A percentile compares a stretch with the other conserved stretches of the same genome.
These are phyloP conservation scores for Myriosclerotinia scirpicola DNA, from an alignment of 2,329 filamentous ascomycete species.

Conservation along the genomic window DNA sequence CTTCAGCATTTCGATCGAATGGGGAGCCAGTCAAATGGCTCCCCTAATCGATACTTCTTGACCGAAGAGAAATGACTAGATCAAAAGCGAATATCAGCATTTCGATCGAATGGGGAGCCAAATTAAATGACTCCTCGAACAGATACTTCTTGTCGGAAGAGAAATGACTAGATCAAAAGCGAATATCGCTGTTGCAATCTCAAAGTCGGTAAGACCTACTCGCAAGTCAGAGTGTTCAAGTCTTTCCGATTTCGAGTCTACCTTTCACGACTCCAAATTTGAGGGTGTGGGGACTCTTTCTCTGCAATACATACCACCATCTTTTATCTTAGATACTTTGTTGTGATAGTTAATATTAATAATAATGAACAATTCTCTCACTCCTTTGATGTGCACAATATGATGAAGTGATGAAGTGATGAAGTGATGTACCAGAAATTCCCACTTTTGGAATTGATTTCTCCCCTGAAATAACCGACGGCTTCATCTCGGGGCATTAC, in stretches of 20 bases:
- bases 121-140: no score
- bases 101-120: no score
- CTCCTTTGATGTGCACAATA: not conserved
- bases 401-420: no score
- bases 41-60: no score
- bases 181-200: no score
- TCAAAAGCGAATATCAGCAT: no score
- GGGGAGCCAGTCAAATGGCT: no score
- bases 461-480: not conserved
- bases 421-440: not conserved
- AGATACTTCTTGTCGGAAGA: no score
- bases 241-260: not conserved
- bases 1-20: no score
- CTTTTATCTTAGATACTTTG: not conserved
- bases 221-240: not conserved
- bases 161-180: no score
- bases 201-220: not conserved
- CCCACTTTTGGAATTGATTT: not conserved
- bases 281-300: not conserved
- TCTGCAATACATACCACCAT: not conserved
- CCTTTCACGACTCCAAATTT: not conserved
- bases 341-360: not conserved
- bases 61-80: no score
- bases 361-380: not conserved
- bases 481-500: not conserved